Evolutionary conservation across 176 grass and related monocot species (phyloP), one percentile per base, ranked within the genome.

Genomic region (Areca catechu): DNA sequence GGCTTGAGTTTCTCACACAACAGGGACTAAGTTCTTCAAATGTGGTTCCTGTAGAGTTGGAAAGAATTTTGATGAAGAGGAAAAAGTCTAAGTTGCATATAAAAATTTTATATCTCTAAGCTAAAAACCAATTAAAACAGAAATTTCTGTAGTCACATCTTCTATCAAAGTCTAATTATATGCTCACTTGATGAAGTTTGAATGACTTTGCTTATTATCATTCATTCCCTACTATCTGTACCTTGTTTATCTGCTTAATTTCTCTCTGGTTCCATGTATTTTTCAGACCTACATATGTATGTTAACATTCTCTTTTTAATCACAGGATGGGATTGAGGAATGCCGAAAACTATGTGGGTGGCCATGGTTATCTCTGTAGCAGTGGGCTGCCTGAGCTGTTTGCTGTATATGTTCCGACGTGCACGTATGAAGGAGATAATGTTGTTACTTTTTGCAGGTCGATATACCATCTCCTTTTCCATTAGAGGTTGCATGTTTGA

Each of bases 361-460:
- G 93, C 6, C 93, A 98, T 82, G 93, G 93, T 66, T 98, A 98
- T 71, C 60, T 98, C 17, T 88, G 89, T 74, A 92, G 93, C 70
- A 92, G 93, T 12, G 93, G 93, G 29, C 93, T 98, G 57, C 93
- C 93, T 70, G 93, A 98, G 77, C 49, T 98, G 23, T 92, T 98
- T 75, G 87, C 93, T 23, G 73, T 89, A 19, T 98, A 98, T 66
- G 88, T 98, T 83, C 93, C 93, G 19, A 81, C 93, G 51, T 98
- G 93, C 67, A 98, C 93, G 70, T 98, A 98, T 27, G 93, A 98
- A 74, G 93, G 93, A 61, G 93, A 98, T 67, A 98, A 98, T 82
- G 54, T 89, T 49, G 93, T 98, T 98, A 67, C 84, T 92, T 54
- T 54, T 65, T 98, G 73, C 93, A 97, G 86, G 93, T 97, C 51